phyloP scores from a whole-genome alignment of 371 early-diverging fungal species.

The Mucor velutinosus region DNA sequence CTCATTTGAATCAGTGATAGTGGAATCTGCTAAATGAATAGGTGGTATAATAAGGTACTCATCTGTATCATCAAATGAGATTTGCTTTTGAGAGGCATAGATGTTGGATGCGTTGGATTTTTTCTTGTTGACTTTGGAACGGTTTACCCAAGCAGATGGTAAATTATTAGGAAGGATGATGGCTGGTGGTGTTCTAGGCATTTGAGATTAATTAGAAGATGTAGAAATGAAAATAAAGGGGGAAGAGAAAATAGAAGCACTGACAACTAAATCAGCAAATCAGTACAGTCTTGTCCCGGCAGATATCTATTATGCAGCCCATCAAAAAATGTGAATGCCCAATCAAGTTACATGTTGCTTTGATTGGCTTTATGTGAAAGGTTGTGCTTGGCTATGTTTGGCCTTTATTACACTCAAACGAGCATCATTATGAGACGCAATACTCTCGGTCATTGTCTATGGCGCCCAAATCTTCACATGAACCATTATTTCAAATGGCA shows the following conservation, averaged over 20 bases:
- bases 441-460: background rate
- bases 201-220: background rate
- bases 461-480: background rate
- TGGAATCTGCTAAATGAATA: background rate
- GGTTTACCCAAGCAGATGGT: background rate
- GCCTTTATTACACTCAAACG: background rate
- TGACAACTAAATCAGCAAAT: background rate
- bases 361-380: background rate
- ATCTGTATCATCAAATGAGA: conserved; percentile 3
- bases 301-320: background rate
- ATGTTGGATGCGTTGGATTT: background rate
- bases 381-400: background rate
- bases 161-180: conserved; percentile 2
- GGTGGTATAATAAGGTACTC: background rate
- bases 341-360: background rate
- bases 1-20: background rate
- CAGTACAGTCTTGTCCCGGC: background rate
- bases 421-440: background rate
- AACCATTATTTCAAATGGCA: background rate
- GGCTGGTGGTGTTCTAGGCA: conserved; percentile 13
- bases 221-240: background rate
- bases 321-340: background rate
- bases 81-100: background rate
- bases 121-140: conserved; percentile 9
- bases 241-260: background rate